Evolutionary conservation across 768 basidiomycete species (phyloP), one percentile per base, ranked within the genome.

Genomic region (Lactarius hengduanensis): DNA sequence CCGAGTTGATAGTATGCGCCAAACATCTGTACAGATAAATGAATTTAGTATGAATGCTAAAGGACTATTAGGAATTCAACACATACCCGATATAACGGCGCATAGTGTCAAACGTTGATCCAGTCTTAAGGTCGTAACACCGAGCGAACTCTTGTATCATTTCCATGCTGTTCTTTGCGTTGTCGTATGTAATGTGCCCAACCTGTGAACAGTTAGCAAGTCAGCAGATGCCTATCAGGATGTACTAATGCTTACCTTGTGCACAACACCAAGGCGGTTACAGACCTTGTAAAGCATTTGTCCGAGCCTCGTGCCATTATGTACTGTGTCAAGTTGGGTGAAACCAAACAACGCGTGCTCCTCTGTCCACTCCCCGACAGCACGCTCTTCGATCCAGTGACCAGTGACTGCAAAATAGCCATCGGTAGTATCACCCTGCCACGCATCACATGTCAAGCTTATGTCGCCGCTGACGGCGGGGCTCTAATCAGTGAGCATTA

Each of bases 11-110:
- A 10, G 34, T 10, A 43, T 63, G 62, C 1, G 62, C 54, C 3
- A 63, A 20, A 45, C 62, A 63, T n/a, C 62, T 63, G 45, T 47
- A 47, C 45, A 20, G 38, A 15, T 40, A 40, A 40, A 47, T n/a
- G 10, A 20, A 11, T 4, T 20, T n/a, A 10, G 7, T 20, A 11
- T 22, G n/a, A 47, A 11, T n/a, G 7, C n/a, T 3, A 22, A 47
- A 47, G 18, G 15, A n/a, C 20, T 3, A 22, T 9, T 3, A 22
- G 20, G 10, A 22, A 22, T 45, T n/a, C 18, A 11, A 22, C n/a
- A 11, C 20, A 47, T 22, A 47, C 45, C 45, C 10, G 10, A 47
- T 47, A 47, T 47, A 47, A 22, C 45, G 45, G n/a, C n/a, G n/a
- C 4, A 22, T 7, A 22, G 4, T 11, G 45, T 47, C 45, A 20